phyloP scores from a whole-genome alignment of 2,329 filamentous ascomycete species.

The Pyrenophora seminiperda region DNA sequence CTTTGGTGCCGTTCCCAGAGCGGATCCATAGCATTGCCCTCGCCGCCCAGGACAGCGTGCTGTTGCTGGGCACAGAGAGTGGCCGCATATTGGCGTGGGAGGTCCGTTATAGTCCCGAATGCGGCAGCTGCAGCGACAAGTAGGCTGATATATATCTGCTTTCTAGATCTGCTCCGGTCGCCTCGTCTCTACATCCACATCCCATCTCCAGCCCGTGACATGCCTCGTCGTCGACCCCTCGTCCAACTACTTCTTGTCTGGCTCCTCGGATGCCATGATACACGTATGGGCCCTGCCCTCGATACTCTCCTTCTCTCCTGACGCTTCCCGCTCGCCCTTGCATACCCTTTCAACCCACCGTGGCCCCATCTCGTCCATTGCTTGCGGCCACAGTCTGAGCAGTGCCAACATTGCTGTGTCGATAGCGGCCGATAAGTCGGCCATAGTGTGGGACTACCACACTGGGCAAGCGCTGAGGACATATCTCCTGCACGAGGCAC shows the following conservation, averaged over 20 bases:
- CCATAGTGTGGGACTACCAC: conserved; percentile 90
- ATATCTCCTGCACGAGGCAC: conserved; percentile 75
- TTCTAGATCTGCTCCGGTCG: conserved; percentile 74
- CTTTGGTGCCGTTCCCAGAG: conserved; percentile 85
- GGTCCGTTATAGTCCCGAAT: conserved; percentile 58
- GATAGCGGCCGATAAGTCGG: conserved; percentile 82
- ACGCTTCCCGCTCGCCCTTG: conserved; percentile 67
- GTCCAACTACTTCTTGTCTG: conserved; percentile 74
- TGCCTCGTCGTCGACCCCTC: conserved; percentile 73
- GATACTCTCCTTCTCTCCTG: conserved; percentile 67
- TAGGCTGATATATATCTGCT: conserved; percentile 18
- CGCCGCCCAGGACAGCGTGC: conserved; percentile 67
- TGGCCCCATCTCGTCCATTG: conserved; percentile 69
- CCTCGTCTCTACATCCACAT: conserved; percentile 74
- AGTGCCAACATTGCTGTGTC: conserved; percentile 84
- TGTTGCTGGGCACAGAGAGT: conserved; percentile 81
- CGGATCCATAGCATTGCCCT: conserved; percentile 78
- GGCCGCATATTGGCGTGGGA: conserved; percentile 93
- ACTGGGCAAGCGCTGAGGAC: conserved; percentile 79
- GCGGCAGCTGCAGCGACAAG: not conserved
- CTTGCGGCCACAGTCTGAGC: conserved; percentile 68
- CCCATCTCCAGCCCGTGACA: conserved; percentile 81
- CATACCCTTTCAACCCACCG: conserved; percentile 79
- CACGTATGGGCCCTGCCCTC: conserved; percentile 86
- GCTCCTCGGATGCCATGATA: conserved; percentile 84